Evolutionary conservation across 495 filamentous ascomycete genomes (phyloP).

Genomic region (Emericellopsis terricola): DNA sequence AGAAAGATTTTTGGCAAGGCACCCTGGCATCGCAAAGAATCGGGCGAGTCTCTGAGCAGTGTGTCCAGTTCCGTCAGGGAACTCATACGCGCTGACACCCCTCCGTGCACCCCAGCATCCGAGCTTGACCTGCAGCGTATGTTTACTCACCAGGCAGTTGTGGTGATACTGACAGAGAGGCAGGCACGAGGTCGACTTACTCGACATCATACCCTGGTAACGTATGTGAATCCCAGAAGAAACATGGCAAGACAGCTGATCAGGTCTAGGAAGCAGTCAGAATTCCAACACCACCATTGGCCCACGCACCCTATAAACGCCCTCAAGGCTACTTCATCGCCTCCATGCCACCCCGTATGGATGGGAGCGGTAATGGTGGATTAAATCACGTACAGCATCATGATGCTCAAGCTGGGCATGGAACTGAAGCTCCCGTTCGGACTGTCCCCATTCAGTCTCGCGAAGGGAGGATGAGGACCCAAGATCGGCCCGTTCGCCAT

Average conservation of each 20-base stretch:
- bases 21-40: slow-evolving; percentile 22
- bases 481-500: neutral
- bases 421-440: too few relatives aligned
- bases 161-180: neutral
- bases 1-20: slow-evolving; percentile 16
- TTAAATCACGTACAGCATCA: neutral
- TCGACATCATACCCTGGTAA: neutral
- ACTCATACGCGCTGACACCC: slow-evolving; percentile 17
- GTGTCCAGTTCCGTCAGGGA: slow-evolving; percentile 19
- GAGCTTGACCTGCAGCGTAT: slow-evolving; percentile 1
- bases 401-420: too few relatives aligned
- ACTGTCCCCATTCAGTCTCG: neutral
- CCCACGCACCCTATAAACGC: slow-evolving; percentile 10
- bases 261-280: slow-evolving; percentile 24
- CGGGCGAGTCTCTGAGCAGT: slow-evolving; percentile 13
- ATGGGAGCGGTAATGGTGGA: slow-evolving; percentile 1
- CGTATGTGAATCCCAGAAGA: slow-evolving; percentile 8
- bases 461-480: neutral
- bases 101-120: slow-evolving; percentile 10
- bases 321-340: slow-evolving; percentile 27
- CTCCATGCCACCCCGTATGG: slow-evolving; percentile 3
- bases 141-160: neutral
- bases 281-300: slow-evolving; percentile 27
- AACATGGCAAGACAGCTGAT: slow-evolving; percentile 6
- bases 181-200: neutral